Evolutionary conservation across 169 alveolate genomes (phyloP).

Genomic region (Plasmodium relictum): DNA sequence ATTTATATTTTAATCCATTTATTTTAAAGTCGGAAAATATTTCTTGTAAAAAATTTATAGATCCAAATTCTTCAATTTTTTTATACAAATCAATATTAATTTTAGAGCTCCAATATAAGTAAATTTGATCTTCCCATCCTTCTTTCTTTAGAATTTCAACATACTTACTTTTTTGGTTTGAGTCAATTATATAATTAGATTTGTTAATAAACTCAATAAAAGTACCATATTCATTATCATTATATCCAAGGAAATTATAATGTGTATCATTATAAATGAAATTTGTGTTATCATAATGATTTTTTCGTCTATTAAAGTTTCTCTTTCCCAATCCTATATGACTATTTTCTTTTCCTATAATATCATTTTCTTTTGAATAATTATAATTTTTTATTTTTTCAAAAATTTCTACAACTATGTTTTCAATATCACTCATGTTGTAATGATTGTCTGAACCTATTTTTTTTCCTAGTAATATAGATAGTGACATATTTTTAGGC

Average conservation of each 20-base stretch:
- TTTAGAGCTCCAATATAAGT: conserved; percentile 74
- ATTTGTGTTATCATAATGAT: conserved; percentile 14
- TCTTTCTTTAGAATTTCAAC: conserved; percentile 59
- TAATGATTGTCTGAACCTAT: conserved; percentile 31
- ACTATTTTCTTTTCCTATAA: not conserved
- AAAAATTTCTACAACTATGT: conserved; percentile 43
- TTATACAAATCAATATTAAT: conserved; percentile 55
- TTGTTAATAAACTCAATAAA: conserved; percentile 27
- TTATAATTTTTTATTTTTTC: conserved; percentile 50
- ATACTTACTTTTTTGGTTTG: conserved; percentile 57
- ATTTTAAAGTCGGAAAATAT: conserved; percentile 47
- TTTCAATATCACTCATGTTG: conserved; percentile 71
- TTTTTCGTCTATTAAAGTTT: conserved; percentile 8
- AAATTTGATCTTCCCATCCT: conserved; percentile 62
- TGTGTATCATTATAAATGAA: conserved; percentile 17
- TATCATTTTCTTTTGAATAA: not conserved
- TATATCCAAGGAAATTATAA: not conserved
- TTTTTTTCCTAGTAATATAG: conserved; percentile 56
- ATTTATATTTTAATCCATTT: conserved; percentile 46
- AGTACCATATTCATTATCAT: conserved; percentile 13
- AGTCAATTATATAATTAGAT: conserved; percentile 41
- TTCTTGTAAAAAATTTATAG: conserved; percentile 48
- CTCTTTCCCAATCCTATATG: conserved; percentile 16
- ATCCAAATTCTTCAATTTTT: conserved; percentile 67
- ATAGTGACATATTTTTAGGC: conserved; percentile 72